These are phyloP conservation scores for Lactifluus subvellereus DNA, from an alignment of 768 basidiomycete genomes.

Conservation along the genomic window DNA sequence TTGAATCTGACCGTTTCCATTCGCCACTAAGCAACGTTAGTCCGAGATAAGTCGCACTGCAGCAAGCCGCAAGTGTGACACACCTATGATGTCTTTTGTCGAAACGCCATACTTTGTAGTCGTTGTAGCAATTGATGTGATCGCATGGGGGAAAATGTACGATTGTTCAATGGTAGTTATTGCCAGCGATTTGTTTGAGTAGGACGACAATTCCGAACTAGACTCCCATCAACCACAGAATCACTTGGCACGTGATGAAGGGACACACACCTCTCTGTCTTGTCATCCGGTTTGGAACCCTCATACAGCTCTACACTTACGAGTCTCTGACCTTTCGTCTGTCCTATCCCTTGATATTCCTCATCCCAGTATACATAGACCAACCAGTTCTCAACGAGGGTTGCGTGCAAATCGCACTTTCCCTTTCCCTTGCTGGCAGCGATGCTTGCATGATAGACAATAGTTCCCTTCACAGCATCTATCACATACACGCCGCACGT, in stretches of 20 bases:
- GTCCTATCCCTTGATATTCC: slow-evolving; percentile 39
- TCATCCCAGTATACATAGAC: slow-evolving; percentile 82
- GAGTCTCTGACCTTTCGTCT: slow-evolving; percentile 63
- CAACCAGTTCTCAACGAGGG: slow-evolving; percentile 86
- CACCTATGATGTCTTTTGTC: slow-evolving; percentile 80
- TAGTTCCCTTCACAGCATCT: slow-evolving; percentile 73
- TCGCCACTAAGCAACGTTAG: slow-evolving; percentile 54
- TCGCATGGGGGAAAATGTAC: slow-evolving; percentile 61
- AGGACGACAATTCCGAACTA: slow-evolving; percentile 52
- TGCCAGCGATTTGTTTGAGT: slow-evolving; percentile 46
- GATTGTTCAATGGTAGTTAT: slow-evolving; percentile 61
- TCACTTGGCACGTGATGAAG: neutral
- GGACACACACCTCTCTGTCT: slow-evolving; percentile 54
- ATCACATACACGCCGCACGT: slow-evolving; percentile 68
- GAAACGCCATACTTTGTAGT: slow-evolving; percentile 86
- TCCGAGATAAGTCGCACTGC: neutral
- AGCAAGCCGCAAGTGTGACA: slow-evolving; percentile 27
- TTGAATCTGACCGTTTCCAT: slow-evolving; percentile 63
- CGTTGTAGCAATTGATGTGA: slow-evolving; percentile 69
- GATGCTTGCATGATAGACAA: slow-evolving; percentile 61
- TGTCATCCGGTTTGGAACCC: slow-evolving; percentile 58
- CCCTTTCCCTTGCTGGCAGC: slow-evolving; percentile 37
- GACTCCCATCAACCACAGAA: neutral
- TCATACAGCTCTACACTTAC: slow-evolving; percentile 90
- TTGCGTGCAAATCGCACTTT: slow-evolving; percentile 59